Evolutionary conservation across 2,329 filamentous ascomycete genomes (phyloP).

Genomic region (Proliferodiscus dingleyae): DNA sequence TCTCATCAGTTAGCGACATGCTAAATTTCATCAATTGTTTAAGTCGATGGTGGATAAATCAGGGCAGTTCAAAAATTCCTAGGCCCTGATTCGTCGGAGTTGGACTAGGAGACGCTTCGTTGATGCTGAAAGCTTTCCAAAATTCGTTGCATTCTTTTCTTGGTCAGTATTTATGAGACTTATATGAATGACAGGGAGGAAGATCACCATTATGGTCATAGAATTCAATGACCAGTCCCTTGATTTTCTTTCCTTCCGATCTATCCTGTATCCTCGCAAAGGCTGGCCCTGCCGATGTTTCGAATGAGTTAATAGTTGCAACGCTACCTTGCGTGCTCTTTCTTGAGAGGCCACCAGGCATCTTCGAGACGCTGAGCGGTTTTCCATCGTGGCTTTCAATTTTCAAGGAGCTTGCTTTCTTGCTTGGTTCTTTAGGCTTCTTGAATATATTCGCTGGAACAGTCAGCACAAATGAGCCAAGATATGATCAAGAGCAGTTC

Average conservation of each 20-base stretch:
- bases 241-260: slow-evolving; percentile 3
- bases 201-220: slow-evolving; percentile 13
- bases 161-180: background rate
- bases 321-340: slow-evolving; percentile 16
- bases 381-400: slow-evolving; percentile 14
- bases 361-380: slow-evolving; percentile 8
- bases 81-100: background rate
- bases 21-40: too few species aligned
- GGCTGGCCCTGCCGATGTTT: slow-evolving; percentile 10
- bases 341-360: slow-evolving; percentile 6
- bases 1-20: too few species aligned
- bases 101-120: background rate
- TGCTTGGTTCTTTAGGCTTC: slow-evolving; percentile 11
- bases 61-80: background rate
- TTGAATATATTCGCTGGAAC: slow-evolving; percentile 14
- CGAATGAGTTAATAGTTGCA: slow-evolving; percentile 14
- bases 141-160: slow-evolving; percentile 13
- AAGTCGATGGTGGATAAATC: too few species aligned
- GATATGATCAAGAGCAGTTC: background rate
- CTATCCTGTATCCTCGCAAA: slow-evolving; percentile 7
- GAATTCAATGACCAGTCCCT: slow-evolving; percentile 17
- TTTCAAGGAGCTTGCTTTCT: slow-evolving; percentile 8
- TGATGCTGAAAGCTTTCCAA: slow-evolving; percentile 14
- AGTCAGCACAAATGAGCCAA: background rate
- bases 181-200: background rate